phyloP scores from a whole-genome alignment of 139 green algal species.

The Auxenochlorella protothecoides region DNA sequence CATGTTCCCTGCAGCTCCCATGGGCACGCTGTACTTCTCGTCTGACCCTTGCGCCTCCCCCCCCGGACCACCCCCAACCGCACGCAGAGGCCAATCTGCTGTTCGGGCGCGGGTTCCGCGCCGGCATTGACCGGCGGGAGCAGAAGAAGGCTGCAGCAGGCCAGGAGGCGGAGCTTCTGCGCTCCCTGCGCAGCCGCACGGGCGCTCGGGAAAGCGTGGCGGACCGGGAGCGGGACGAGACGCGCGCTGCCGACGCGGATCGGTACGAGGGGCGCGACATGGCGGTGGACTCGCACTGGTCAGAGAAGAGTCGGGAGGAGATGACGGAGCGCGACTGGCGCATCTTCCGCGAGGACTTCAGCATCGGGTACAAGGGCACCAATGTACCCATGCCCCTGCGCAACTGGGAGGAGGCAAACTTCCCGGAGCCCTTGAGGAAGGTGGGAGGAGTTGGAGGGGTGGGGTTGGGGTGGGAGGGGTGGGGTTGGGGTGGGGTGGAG shows the following conservation, averaged over 20 bases:
- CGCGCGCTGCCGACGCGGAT: conserved; percentile 38
- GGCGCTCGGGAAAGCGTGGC: neutral
- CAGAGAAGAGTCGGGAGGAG: conserved; percentile 70
- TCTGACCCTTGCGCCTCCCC: too few relatives aligned
- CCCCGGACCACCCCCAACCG: too few relatives aligned
- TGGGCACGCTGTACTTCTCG: too few relatives aligned
- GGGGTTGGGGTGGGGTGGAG: neutral
- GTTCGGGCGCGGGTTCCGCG: conserved; percentile 86
- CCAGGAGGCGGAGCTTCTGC: conserved; percentile 49
- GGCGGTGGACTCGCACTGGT: conserved; percentile 66
- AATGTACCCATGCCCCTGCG: conserved; percentile 48
- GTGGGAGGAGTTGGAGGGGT: conserved; percentile 2
- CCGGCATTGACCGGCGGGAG: conserved; percentile 85
- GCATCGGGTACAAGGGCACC: conserved; percentile 80
- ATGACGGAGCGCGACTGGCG: conserved; percentile 98
- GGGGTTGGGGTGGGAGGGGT: neutral
- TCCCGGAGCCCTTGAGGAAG: conserved; percentile 52
- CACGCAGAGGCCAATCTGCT: conserved; percentile 73
- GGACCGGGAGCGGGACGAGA: conserved; percentile 39
- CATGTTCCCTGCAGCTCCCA: too few relatives aligned
- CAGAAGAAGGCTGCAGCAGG: conserved; percentile 78
- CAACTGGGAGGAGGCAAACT: conserved; percentile 67
- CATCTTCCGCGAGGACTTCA: conserved; percentile 99
- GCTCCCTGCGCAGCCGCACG: conserved; percentile 8
- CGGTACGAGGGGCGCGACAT: conserved; percentile 56